Conservation (phyloP, 768 basidiomycete species). For the Pleurotus giganteus region DNA sequence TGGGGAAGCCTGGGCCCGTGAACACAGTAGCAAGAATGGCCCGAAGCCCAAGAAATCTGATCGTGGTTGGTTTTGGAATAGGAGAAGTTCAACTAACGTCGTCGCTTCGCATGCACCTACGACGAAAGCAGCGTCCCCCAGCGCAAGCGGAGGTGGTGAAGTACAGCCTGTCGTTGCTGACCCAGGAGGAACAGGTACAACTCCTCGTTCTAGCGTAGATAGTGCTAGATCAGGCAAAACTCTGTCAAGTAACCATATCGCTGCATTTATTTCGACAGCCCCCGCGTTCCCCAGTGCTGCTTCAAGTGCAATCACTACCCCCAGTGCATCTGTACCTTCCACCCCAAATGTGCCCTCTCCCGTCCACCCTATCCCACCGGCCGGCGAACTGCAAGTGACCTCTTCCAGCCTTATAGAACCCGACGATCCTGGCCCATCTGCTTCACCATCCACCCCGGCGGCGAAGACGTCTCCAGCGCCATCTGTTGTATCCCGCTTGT, state of each 20-base stretch:
- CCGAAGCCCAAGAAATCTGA: constrained; percentile 40
- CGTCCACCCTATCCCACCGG: background rate
- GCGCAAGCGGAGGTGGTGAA: background rate
- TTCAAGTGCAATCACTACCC: constrained; percentile 4
- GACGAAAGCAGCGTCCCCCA: constrained; percentile 6
- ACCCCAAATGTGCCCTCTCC: constrained; percentile 8
- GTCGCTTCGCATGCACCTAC: constrained; percentile 8
- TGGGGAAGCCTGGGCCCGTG: constrained; percentile 11
- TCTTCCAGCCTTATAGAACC: background rate
- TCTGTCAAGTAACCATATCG: background rate
- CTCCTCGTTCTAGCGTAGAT: constrained; percentile 29
- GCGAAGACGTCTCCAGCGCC: constrained; percentile 32
- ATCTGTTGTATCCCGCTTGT: constrained; percentile 82
- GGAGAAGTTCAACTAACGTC: constrained; percentile 25
- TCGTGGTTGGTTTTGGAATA: constrained; percentile 63
- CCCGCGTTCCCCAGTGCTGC: constrained; percentile 12
- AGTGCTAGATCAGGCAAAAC: constrained; percentile 14
- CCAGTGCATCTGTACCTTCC: constrained; percentile 9
- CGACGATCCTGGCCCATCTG: constrained; percentile 11
- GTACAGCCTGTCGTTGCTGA: background rate
- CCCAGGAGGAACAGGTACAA: background rate
- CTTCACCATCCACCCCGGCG: constrained; percentile 14
- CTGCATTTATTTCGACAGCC: constrained; percentile 7
- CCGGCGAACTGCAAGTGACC: background rate
- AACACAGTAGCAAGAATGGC: constrained; percentile 2